Conservation (phyloP, 768 basidiomycete genomes). For the Leccinum rimulosum region DNA sequence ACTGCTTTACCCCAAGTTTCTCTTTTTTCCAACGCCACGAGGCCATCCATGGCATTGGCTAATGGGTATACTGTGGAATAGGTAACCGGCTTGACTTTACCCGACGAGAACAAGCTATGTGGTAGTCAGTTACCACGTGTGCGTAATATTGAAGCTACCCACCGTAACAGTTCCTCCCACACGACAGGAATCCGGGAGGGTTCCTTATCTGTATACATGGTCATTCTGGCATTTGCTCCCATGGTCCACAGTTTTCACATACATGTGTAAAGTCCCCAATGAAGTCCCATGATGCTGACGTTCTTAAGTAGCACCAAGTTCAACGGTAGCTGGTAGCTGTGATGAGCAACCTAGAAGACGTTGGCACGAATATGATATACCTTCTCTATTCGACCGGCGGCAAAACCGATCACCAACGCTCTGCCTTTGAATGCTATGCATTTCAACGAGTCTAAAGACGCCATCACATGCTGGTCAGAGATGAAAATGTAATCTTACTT, state of each 20-base stretch:
- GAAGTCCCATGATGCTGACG: constrained; percentile 76
- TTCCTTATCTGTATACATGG: constrained; percentile 53
- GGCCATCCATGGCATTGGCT: constrained; percentile 61
- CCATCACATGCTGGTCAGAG: neutral
- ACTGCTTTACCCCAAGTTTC: constrained; percentile 94
- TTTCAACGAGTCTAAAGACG: constrained; percentile 68
- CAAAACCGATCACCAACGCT: constrained; percentile 84
- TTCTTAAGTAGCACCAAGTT: constrained; percentile 85
- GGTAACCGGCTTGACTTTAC: constrained; percentile 62
- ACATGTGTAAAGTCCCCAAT: constrained; percentile 84
- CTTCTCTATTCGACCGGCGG: constrained; percentile 24
- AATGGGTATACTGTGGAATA: constrained; percentile 72
- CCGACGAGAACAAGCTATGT: constrained; percentile 62
- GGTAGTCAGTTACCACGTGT: constrained; percentile 2
- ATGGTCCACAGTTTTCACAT: constrained; percentile 26
- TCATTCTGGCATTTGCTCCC: neutral
- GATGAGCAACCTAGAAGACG: constrained; percentile 3
- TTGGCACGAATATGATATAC: neutral
- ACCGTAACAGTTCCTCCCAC: constrained; percentile 71
- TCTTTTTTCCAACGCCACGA: constrained; percentile 73
- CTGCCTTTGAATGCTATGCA: constrained; percentile 95
- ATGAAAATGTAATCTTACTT: constrained; percentile 6
- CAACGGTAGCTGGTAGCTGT: constrained; percentile 63
- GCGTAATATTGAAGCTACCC: constrained; percentile 21
- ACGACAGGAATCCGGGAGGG: constrained; percentile 59